These are phyloP conservation scores for Flaveria brownii DNA, from an alignment of 129 eudicot species.

Conservation along the genomic window DNA sequence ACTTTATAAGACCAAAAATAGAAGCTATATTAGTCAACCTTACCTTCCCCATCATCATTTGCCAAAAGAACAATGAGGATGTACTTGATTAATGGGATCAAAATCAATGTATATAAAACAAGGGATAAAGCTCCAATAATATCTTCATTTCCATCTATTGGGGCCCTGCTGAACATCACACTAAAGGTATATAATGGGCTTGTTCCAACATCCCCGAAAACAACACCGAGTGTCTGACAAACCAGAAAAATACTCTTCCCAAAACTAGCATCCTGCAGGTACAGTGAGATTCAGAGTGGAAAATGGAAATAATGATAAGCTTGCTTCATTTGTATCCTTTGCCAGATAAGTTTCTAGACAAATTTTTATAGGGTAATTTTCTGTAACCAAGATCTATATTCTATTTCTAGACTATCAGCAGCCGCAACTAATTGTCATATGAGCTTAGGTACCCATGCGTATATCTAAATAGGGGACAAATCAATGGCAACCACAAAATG, in stretches of 20 bases:
- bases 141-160: conserved; percentile 71
- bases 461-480: conserved; percentile 14
- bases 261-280: conserved; percentile 65
- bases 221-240: conserved; percentile 90
- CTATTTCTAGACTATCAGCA: conserved; percentile 9
- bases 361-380: background rate
- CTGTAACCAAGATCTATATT: background rate
- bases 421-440: conserved; percentile 1
- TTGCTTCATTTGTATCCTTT: conserved; percentile 17
- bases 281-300: conserved; percentile 28
- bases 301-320: conserved; percentile 8
- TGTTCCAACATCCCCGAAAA: conserved; percentile 97
- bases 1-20: background rate
- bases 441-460: conserved; percentile 17
- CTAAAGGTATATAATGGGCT: conserved; percentile 92
- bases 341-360: conserved; percentile 14
- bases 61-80: conserved; percentile 88
- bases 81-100: conserved; percentile 81
- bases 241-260: conserved; percentile 62
- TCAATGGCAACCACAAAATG: conserved; percentile 3
- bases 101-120: conserved; percentile 77
- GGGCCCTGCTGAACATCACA: conserved; percentile 97
- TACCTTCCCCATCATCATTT: conserved; percentile 97
- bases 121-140: conserved; percentile 91
- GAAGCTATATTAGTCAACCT: conserved; percentile 10